Percentiles rank a stretch among this genome's conserved stretches.
Evolutionary conservation across 768 basidiomycete species (phyloP).

Genomic region (Lentinula boryana): DNA sequence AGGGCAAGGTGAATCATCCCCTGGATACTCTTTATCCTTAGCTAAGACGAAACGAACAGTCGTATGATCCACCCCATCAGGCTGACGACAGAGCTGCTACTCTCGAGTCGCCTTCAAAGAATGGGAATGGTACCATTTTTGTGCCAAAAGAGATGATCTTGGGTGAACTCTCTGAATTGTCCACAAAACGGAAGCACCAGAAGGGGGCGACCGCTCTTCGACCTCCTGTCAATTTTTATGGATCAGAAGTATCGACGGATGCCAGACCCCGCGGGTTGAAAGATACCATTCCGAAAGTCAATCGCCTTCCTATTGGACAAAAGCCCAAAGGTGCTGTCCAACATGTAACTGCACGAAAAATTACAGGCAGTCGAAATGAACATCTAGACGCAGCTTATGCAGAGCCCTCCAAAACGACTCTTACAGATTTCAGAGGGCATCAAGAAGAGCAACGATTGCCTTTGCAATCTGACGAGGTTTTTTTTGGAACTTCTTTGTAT

Average conservation of each 20-base stretch:
- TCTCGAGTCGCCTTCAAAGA: neutral
- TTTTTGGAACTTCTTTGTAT: no score
- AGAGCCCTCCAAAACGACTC: neutral
- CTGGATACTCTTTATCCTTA: neutral
- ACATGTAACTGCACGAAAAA: neutral
- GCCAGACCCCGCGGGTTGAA: neutral
- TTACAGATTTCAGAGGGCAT: neutral
- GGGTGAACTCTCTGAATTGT: neutral
- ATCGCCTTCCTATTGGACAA: neutral
- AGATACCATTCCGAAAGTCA: neutral
- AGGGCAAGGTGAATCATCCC: neutral
- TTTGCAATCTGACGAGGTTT: neutral
- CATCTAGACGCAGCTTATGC: neutral
- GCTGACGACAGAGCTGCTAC: neutral
- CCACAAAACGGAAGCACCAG: neutral
- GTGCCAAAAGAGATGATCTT: neutral
- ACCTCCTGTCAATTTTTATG: neutral
- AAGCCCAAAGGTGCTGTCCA: constrained; percentile 13
- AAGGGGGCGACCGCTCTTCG: neutral
- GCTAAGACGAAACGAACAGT: neutral
- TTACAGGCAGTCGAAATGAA: neutral
- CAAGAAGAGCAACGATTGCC: neutral
- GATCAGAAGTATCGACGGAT: neutral
- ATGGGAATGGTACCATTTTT: neutral
- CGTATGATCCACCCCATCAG: neutral